Evolutionary conservation across 2,329 filamentous ascomycete genomes (phyloP), one percentile per base, ranked within the genome.

Genomic region (Claviceps pazoutovae): DNA sequence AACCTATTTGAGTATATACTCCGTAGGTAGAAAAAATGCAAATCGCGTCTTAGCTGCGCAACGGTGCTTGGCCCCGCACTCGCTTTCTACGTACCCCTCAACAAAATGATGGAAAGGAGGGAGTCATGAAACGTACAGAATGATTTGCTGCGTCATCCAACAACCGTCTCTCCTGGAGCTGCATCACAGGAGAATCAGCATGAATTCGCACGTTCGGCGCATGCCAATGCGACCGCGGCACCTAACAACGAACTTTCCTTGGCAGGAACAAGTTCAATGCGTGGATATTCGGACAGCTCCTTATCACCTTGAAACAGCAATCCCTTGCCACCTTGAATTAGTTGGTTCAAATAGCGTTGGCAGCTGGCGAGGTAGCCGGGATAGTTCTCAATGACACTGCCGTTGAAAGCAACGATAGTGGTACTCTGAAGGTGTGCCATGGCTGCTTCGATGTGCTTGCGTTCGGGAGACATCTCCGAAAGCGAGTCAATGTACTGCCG

Each of bases 391-490:
- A 90, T 82, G 48, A 91, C 84, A 30, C 82, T 85, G 45, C 86
- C 86, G 61, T 88, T 89, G 66, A 84, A 90, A 3, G 84, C 84
- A n/a, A 91, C 84, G n/a, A 91, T 79, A 2, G 78, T 74, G 3
- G 78, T 81, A 52, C 69, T 67, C 37, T 63, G 61, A 7, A 75
- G 62, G 42, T 70, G 61, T 44, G 69, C 64, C 2, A 68, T 69
- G 56, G 80, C 79, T 16, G 68, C 67, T 57, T 81, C 78, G 0
- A 76, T 69, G 38, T 75, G 73, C 9, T 62, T 56, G 49, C 72
- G 70, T 37, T 64, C 55, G 4, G 62, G 52, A 13, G 69, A 68
- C 17, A 57, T 61, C 9, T 62, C 51, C 13, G 63, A 55, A 4
- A 68, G 60, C 2, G 58, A 59, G 16, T 60, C 53, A 26, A 60